phyloP scores from a whole-genome alignment of 305 asterid species.

The Plantago lanceolata region DNA sequence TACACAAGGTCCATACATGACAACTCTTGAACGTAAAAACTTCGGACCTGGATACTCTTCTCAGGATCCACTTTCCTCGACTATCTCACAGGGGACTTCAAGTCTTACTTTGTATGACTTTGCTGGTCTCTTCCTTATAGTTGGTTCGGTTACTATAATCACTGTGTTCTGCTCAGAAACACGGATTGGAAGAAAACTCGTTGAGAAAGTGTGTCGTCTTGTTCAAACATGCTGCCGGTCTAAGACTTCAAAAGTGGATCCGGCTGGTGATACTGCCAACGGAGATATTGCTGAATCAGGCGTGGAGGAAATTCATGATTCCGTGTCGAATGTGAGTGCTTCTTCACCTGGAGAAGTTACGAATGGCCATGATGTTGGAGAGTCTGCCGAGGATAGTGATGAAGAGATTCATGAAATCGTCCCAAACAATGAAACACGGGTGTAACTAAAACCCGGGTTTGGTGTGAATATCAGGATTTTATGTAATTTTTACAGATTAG shows the following conservation, averaged over 20 bases:
- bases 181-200: constrained; percentile 24
- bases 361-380: neutral
- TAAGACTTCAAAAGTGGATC: constrained; percentile 2
- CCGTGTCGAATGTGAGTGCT: neutral
- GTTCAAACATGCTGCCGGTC: neutral
- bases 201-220: neutral
- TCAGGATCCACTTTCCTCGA: constrained; percentile 34
- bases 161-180: constrained; percentile 42
- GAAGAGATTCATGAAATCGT: constrained; percentile 9
- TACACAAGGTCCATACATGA: constrained; percentile 42
- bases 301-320: neutral
- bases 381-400: neutral
- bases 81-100: no score
- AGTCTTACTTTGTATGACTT: constrained; percentile 37
- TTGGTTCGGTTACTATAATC: constrained; percentile 29
- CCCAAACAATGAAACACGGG: neutral
- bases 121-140: constrained; percentile 47
- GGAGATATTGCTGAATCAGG: neutral
- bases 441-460: no score
- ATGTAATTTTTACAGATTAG: no score
- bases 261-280: neutral
- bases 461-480: no score
- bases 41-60: constrained; percentile 56
- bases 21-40: constrained; percentile 27
- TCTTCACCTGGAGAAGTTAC: constrained; percentile 2